phyloP scores from a whole-genome alignment of 139 green algal species.

The Microglena sp. region DNA sequence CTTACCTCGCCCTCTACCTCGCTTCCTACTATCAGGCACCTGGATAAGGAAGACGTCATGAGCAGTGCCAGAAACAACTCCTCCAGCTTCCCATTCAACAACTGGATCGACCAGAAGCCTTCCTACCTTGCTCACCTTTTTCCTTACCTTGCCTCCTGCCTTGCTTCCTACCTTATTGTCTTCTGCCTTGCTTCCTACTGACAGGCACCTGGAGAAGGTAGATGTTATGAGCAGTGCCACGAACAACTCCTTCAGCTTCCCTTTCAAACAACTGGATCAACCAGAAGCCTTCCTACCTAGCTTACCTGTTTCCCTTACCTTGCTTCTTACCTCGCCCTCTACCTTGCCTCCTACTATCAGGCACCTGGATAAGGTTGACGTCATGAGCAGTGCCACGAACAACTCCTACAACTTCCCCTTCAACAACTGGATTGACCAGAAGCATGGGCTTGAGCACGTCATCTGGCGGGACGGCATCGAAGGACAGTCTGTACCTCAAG shows the following conservation, averaged over 20 bases:
- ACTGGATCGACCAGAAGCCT: constrained; percentile 29
- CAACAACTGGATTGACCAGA: constrained; percentile 25
- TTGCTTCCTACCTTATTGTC: too few relatives aligned
- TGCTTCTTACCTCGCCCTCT: too few relatives aligned
- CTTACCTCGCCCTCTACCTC: too few relatives aligned
- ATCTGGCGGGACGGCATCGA: constrained; percentile 24
- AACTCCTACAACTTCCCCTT: constrained; percentile 25
- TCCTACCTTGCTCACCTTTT: too few relatives aligned
- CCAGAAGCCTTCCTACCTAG: background rate
- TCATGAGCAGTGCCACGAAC: constrained; percentile 21
- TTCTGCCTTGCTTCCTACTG: too few relatives aligned
- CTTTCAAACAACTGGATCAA: background rate
- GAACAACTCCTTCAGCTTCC: background rate
- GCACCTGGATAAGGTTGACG: constrained; percentile 19
- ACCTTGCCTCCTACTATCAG: background rate
- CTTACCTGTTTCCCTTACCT: too few relatives aligned
- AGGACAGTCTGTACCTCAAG: constrained; percentile 8
- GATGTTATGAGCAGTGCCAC: too few relatives aligned
- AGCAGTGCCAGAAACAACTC: constrained; percentile 18
- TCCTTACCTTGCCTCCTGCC: too few relatives aligned
- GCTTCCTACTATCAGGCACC: constrained; percentile 1
- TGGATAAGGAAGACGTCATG: constrained; percentile 19
- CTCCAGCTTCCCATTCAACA: constrained; percentile 23
- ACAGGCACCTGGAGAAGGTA: constrained; percentile 17
- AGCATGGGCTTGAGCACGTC: constrained; percentile 29